Evolutionary conservation across 108 stramenopile genomes (phyloP).

Genomic region (Cyclotella kingstonii): DNA sequence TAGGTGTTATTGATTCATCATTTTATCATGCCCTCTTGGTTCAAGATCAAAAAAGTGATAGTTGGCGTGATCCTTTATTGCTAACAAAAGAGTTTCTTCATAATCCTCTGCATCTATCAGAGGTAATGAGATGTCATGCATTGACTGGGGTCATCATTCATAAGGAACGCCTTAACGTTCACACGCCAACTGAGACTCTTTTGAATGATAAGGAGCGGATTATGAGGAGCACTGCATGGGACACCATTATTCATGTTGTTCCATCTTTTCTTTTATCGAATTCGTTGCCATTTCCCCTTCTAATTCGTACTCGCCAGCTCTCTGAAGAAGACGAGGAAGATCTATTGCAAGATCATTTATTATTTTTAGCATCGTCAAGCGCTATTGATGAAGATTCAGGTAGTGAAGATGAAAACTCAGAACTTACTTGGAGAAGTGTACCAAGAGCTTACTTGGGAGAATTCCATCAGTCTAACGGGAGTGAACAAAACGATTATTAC

Average conservation of each 20-base stretch:
- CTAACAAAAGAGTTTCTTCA: slow-evolving; percentile 34
- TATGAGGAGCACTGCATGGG: slow-evolving; percentile 12
- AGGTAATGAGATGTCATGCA: slow-evolving; percentile 27
- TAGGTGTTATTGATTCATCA: slow-evolving; percentile 13
- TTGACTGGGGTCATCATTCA: slow-evolving; percentile 22
- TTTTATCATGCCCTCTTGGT: slow-evolving; percentile 18
- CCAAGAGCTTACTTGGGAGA: neutral
- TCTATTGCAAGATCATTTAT: slow-evolving; percentile 9
- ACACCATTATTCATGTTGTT: slow-evolving; percentile 8
- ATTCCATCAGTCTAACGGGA: slow-evolving; percentile 7
- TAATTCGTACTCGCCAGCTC: slow-evolving; percentile 25
- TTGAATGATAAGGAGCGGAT: neutral
- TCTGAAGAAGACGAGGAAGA: slow-evolving; percentile 11
- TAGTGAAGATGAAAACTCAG: slow-evolving; percentile 31
- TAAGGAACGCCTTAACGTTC: slow-evolving; percentile 26
- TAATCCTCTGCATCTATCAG: slow-evolving; percentile 12
- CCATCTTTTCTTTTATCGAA: slow-evolving; percentile 31
- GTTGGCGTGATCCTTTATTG: slow-evolving; percentile 32
- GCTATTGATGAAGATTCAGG: slow-evolving; percentile 10
- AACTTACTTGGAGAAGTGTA: slow-evolving; percentile 6
- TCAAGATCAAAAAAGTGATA: slow-evolving; percentile 18
- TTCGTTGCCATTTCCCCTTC: slow-evolving; percentile 15
- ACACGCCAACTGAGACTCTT: neutral
- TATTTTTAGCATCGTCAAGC: neutral
- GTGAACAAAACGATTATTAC: slow-evolving; percentile 8